Evolutionary conservation across 1,284 basidiomycete genomes (phyloP).

Genomic region (Sanghuangporus sanghuang): DNA sequence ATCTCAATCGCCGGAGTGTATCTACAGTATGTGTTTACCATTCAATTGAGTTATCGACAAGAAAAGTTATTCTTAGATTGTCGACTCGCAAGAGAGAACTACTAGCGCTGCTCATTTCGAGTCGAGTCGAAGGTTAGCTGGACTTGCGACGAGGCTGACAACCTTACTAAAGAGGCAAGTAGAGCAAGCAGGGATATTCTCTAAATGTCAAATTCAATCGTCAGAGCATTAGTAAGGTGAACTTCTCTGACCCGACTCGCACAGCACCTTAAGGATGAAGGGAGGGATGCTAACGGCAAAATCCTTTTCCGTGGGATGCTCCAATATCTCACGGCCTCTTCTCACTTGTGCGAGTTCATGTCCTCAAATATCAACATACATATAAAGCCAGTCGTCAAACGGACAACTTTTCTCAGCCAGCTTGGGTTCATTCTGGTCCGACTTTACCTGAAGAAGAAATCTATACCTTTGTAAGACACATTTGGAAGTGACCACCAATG

Average conservation of each 20-base stretch:
- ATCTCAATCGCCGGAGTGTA: neutral
- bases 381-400: neutral
- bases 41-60: constrained; percentile 77
- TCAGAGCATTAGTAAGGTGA: too few relatives aligned
- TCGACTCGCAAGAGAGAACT: constrained; percentile 5
- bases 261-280: too few relatives aligned
- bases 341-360: neutral
- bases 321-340: neutral
- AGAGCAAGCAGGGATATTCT: too few relatives aligned
- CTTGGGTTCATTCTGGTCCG: neutral
- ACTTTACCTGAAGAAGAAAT: neutral
- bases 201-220: too few relatives aligned
- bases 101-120: neutral
- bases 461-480: neutral
- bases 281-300: neutral
- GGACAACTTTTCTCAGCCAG: neutral
- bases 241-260: too few relatives aligned
- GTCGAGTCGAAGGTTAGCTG: too few relatives aligned
- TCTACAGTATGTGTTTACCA: constrained; percentile 42
- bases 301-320: neutral
- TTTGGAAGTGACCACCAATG: neutral
- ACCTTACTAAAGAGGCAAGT: too few relatives aligned
- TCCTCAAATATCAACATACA: neutral
- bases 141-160: too few relatives aligned
- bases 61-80: constrained; percentile 52